phyloP scores from a whole-genome alignment of 2,329 filamentous ascomycete genomes.

The Monosporascus sp. region DNA sequence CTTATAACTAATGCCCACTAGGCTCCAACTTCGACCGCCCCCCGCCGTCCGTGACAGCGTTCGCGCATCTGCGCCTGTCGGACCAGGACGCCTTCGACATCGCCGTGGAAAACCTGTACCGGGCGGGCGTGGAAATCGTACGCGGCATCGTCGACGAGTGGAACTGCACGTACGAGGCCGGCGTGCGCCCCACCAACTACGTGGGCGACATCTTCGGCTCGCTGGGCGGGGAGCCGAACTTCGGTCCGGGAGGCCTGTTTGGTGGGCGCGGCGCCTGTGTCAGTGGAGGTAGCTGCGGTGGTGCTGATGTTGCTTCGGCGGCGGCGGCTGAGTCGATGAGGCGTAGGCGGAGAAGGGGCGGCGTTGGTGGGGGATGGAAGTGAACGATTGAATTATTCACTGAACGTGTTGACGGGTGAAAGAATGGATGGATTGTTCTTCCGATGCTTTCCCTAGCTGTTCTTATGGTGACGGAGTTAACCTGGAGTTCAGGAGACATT shows the following conservation, averaged over 20 bases:
- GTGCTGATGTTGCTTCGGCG: neutral
- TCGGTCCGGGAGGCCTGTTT: slow-evolving; percentile 47
- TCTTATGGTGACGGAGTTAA: no score
- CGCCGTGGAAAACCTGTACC: slow-evolving; percentile 61
- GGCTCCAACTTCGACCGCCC: slow-evolving; percentile 69
- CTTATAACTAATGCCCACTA: neutral
- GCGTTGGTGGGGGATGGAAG: neutral
- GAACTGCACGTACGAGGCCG: slow-evolving; percentile 51
- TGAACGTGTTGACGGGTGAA: neutral
- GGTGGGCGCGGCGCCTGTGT: slow-evolving; percentile 2
- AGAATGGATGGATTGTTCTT: neutral
- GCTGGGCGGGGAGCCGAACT: slow-evolving; percentile 60
- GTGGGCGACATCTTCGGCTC: slow-evolving; percentile 67
- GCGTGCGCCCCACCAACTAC: slow-evolving; percentile 58
- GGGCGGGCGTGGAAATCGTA: slow-evolving; percentile 60
- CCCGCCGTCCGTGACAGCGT: slow-evolving; percentile 49
- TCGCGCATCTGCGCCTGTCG: slow-evolving; percentile 53
- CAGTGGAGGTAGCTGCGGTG: neutral
- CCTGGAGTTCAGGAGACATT: no score
- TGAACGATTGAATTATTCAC: neutral
- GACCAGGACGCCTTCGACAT: slow-evolving; percentile 61
- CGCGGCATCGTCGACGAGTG: slow-evolving; percentile 58
- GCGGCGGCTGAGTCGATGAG: neutral
- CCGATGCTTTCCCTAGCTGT: no score
- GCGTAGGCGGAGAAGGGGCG: neutral